A percentile compares a stretch with the other conserved stretches of the same genome.
Evolutionary conservation across 2,329 filamentous ascomycete species (phyloP).

Genomic region (Penicillium frequentans): DNA sequence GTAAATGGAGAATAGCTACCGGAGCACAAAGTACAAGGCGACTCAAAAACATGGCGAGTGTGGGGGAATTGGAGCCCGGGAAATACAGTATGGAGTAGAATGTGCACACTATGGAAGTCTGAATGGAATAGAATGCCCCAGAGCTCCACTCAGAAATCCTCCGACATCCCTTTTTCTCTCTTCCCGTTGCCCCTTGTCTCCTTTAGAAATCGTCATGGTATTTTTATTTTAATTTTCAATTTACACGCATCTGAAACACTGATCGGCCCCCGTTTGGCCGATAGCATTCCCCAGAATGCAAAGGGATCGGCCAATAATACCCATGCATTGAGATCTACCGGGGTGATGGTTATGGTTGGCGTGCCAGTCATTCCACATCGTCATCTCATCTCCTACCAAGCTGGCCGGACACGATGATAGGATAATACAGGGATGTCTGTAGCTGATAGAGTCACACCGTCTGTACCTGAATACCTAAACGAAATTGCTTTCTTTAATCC

Average conservation of each 20-base stretch:
- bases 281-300: conserved; percentile 26
- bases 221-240: conserved; percentile 9
- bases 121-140: conserved; percentile 20
- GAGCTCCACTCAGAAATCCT: conserved; percentile 19
- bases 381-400: conserved; percentile 21
- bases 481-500: conserved; percentile 6
- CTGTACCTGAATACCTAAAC: conserved; percentile 9
- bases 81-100: background rate
- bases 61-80: conserved; percentile 25
- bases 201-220: conserved; percentile 2
- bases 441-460: background rate
- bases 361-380: conserved; percentile 23
- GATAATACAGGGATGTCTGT: conserved; percentile 5
- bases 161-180: conserved; percentile 1
- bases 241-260: conserved; percentile 24
- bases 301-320: conserved; percentile 23
- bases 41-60: conserved; percentile 16
- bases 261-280: conserved; percentile 23
- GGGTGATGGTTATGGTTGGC: conserved; percentile 7
- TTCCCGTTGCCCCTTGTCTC: background rate
- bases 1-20: background rate
- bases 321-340: conserved; percentile 12
- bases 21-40: background rate
- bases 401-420: conserved; percentile 15
- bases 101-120: conserved; percentile 22